Evolutionary conservation across 2,329 filamentous ascomycete genomes (phyloP).

Genomic region (Colletotrichum cereale): DNA sequence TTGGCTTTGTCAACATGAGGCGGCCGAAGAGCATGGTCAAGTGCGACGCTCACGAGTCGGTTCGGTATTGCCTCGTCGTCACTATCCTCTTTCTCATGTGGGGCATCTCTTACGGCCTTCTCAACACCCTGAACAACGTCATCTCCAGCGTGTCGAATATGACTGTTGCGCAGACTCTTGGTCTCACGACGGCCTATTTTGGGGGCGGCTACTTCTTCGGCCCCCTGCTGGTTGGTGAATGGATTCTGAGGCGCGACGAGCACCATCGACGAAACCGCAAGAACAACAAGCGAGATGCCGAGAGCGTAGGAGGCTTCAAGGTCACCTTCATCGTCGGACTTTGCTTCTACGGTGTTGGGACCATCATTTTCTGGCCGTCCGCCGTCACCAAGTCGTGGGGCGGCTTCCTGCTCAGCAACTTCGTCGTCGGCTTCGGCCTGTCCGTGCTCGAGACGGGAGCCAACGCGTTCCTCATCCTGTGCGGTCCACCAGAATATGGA

Average conservation of each 20-base stretch:
- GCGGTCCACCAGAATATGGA: conserved; percentile 78
- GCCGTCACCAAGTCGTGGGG: conserved; percentile 80
- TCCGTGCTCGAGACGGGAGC: conserved; percentile 84
- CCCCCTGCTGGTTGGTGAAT: conserved; percentile 76
- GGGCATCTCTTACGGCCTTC: conserved; percentile 90
- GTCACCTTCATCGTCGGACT: conserved; percentile 84
- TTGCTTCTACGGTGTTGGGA: conserved; percentile 79
- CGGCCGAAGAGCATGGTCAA: conserved; percentile 78
- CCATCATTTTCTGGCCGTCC: conserved; percentile 89
- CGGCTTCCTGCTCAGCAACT: conserved; percentile 80
- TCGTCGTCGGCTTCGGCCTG: conserved; percentile 83
- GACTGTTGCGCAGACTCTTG: conserved; percentile 71
- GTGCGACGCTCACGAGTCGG: conserved; percentile 71
- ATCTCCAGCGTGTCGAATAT: conserved; percentile 74
- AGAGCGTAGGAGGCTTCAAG: conserved; percentile 76
- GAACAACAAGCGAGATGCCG: conserved; percentile 50
- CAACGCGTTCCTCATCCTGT: conserved; percentile 79
- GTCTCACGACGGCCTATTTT: conserved; percentile 79
- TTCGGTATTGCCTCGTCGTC: conserved; percentile 80
- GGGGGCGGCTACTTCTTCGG: conserved; percentile 78
- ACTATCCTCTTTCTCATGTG: conserved; percentile 88
- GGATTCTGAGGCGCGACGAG: conserved; percentile 77
- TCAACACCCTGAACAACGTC: conserved; percentile 83
- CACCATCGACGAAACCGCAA: conserved; percentile 61
- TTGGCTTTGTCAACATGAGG: conserved; percentile 81